Percentiles rank a stretch among this genome's conserved stretches.
These are phyloP conservation scores for Sicyos edulis DNA, from an alignment of 306 rosid species.

Conservation along the genomic window DNA sequence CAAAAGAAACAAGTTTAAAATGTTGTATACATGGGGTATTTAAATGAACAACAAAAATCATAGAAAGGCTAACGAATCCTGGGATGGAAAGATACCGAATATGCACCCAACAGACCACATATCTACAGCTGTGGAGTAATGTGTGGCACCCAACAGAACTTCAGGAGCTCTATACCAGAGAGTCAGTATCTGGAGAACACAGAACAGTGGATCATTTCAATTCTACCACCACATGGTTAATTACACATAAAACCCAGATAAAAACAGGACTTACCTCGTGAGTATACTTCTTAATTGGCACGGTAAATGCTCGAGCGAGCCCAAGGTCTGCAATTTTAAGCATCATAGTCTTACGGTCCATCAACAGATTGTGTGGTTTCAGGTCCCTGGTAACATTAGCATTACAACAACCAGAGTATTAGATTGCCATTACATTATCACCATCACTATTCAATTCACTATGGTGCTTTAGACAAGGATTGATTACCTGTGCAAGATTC, in stretches of 20 bases:
- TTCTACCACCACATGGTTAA: neutral
- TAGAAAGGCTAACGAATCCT: neutral
- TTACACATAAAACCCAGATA: neutral
- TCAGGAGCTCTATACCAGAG: slow-evolving; percentile 98
- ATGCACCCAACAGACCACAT: slow-evolving; percentile 96
- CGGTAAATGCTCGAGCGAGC: slow-evolving; percentile 81
- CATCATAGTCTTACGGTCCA: slow-evolving; percentile 74
- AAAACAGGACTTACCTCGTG: slow-evolving; percentile 53
- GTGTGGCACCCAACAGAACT: slow-evolving; percentile 91
- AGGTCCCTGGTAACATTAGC: slow-evolving; percentile 52
- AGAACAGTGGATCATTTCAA: neutral
- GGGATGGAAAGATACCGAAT: slow-evolving; percentile 46
- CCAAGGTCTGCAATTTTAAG: slow-evolving; percentile 97
- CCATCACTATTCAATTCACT: neutral
- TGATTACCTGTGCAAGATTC: slow-evolving; percentile 70
- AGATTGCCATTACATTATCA: neutral
- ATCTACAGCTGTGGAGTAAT: slow-evolving; percentile 92
- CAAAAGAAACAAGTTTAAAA: neutral
- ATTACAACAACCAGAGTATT: neutral
- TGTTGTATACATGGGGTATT: neutral
- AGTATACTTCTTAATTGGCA: slow-evolving; percentile 90
- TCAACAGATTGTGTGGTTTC: slow-evolving; percentile 90
- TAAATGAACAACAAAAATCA: neutral
- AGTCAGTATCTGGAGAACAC: slow-evolving; percentile 63
- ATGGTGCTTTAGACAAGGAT: too few relatives aligned